These are phyloP conservation scores for Centaurea solstitialis DNA, from an alignment of 129 eudicot genomes.

Conservation along the genomic window DNA sequence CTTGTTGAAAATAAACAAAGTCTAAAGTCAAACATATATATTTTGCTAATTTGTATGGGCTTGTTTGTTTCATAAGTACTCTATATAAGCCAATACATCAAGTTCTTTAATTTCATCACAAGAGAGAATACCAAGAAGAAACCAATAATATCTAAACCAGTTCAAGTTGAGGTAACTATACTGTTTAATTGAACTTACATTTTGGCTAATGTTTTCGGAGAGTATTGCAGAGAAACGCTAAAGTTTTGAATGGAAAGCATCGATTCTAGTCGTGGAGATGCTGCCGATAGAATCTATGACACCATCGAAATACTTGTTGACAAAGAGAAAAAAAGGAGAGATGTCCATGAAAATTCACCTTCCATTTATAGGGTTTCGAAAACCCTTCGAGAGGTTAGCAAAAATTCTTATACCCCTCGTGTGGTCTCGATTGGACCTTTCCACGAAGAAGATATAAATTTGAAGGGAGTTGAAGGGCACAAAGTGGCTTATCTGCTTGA, in stretches of 20 bases:
- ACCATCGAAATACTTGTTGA: too few relatives aligned
- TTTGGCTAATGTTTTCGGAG: too few relatives aligned
- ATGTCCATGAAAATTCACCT: background rate
- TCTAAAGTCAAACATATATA: background rate
- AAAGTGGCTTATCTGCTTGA: background rate
- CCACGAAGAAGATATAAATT: background rate
- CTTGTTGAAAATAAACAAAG: background rate
- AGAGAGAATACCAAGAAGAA: background rate
- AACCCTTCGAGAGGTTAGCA: background rate
- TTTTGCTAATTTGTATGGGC: background rate
- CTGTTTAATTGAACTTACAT: too few relatives aligned
- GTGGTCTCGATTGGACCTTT: constrained; percentile 13
- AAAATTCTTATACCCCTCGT: background rate
- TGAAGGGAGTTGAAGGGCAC: background rate
- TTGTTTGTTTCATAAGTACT: too few relatives aligned
- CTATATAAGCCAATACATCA: background rate
- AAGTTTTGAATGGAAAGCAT: too few relatives aligned
- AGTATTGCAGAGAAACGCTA: too few relatives aligned
- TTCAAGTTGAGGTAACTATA: too few relatives aligned
- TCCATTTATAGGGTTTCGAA: constrained; percentile 7
- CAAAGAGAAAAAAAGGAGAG: too few relatives aligned
- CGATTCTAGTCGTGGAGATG: too few relatives aligned
- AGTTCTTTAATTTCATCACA: background rate
- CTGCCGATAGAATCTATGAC: too few relatives aligned
- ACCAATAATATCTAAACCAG: background rate